phyloP scores from a whole-genome alignment of 805 yeast genomes.

The Candida xyloterini region DNA sequence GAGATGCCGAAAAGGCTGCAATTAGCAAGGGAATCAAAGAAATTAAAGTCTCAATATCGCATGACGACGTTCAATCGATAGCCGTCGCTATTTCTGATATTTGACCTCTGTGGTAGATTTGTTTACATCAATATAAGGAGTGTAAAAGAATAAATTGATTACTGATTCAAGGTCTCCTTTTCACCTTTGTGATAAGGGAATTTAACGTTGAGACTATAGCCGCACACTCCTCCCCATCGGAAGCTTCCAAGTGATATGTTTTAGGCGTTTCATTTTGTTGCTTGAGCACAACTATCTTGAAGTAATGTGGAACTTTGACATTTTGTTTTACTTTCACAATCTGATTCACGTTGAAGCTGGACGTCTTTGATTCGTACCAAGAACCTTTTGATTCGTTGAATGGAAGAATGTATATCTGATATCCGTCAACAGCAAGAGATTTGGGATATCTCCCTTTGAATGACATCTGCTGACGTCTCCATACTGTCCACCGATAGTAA shows the following conservation, averaged over 20 bases:
- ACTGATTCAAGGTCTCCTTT: not conserved
- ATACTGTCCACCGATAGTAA: slow-evolving; percentile 81
- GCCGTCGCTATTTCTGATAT: slow-evolving; percentile 78
- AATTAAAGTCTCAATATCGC: slow-evolving; percentile 89
- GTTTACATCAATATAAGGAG: not conserved
- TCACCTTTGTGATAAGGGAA: slow-evolving; percentile 52
- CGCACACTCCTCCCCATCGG: slow-evolving; percentile 52
- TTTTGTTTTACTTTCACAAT: slow-evolving; percentile 74
- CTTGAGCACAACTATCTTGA: slow-evolving; percentile 76
- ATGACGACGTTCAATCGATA: slow-evolving; percentile 94
- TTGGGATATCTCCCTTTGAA: slow-evolving; percentile 78
- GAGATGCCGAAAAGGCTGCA: slow-evolving; percentile 77
- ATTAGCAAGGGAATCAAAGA: slow-evolving; percentile 59
- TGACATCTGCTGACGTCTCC: slow-evolving; percentile 85
- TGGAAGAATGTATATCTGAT: slow-evolving; percentile 83
- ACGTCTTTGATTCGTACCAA: slow-evolving; percentile 74
- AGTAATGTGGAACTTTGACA: slow-evolving; percentile 68
- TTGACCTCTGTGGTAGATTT: no score
- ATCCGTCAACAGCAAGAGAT: slow-evolving; percentile 89
- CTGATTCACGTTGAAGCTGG: slow-evolving; percentile 82
- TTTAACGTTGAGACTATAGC: slow-evolving; percentile 75
- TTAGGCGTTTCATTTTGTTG: slow-evolving; percentile 56
- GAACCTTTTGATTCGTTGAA: slow-evolving; percentile 63
- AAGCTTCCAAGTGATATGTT: slow-evolving; percentile 84
- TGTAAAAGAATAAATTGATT: no score